Evolutionary conservation across 2,329 filamentous ascomycete species (phyloP), one percentile per base, ranked within the genome.

Genomic region (Huntiella bhutanensis): DNA sequence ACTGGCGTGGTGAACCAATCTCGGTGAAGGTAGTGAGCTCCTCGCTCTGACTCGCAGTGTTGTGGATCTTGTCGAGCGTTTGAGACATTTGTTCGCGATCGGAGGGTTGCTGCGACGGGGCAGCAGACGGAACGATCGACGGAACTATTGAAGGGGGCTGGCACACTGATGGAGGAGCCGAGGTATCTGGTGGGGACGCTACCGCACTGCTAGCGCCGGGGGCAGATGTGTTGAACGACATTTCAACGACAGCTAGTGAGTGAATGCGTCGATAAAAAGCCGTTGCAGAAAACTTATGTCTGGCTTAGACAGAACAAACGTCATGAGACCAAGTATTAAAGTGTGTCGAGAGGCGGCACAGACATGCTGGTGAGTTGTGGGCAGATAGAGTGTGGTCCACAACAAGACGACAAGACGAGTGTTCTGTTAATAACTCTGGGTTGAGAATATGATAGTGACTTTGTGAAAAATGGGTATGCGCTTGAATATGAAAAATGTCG

Each of bases 21-120:
- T 95, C 87, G 62, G 92, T 92, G 63, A 96, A 96, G 6, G 86
- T 92, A 2, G 88, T 96, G 41, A 96, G 69, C 33, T 77, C 75
- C 52, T 82, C 81, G 33, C 82, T 82, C 58, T 83, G 82, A 56
- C 82, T 92, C n/a, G 87, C 86, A 4, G 82, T 78, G 43, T 70
- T 85, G 61, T 95, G 88, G 53, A 95, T 94, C 55, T 83, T 79
- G 61, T 93, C 82, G 51, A 95, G 75, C 13, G 80, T 74, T 51
- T 84, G 75, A 33, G 82, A 76, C 34, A 88, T 69, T 48, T 82
- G 78, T 52, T 85, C 81, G 57, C 75, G 81, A 59, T 87, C 81
- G 19, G 44, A 40, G 36, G 43, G 48, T 16, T 42, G 39, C 10
- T 71, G 69, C 2, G 68, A 62, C 4, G 51, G 33, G 10, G 49